Base-by-base conservation (phyloP, 2,329 filamentous ascomycete species). In the Camillea tinctor region DNA sequence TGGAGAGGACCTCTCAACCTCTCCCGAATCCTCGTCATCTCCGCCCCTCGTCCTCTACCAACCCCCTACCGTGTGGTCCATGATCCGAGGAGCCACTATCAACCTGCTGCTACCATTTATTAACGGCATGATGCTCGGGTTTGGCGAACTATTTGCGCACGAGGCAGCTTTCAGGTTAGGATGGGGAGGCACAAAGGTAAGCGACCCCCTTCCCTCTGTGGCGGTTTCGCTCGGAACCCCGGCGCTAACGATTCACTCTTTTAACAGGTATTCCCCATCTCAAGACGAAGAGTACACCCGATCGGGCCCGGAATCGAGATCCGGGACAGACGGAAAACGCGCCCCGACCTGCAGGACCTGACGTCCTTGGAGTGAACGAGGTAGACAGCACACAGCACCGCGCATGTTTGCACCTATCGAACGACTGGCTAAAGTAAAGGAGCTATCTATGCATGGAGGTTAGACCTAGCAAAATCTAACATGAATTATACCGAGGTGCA, bases 51-150 rank as follows among this genome's bases (percentile, higher is more conserved):
- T 96, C 53, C 84, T 98, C 52, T 99, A 98, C 83, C 87, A 88
- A 66, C 92, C 93, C 3, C 93, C 95, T 2, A 96, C 93, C 0
- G 71, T 96, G 51, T 97, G 92, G 91, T 88, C 91, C 9, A 76
- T 99, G 64, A 67, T 97, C 57, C 87, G 94, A 58, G 92, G 95
- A 44, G 92, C 93, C 17, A 93, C 93, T 5, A 99, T 99, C 78
- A 99, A 99, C 75, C 81, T 99, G n/a, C 71, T 99, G 1, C 79
- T 99, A 20, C 95, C 95, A 0, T 99, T 99, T 71, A 87, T 99
- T 72, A 99, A 99, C 78, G 95, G 95, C 52, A 85, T 99, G 81
- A 99, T 99, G 95, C 79, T 99, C 71, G 95, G 95, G 1, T 97
- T 99, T 72, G 95, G 95, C 68, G 95, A 99, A 79, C 79, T 99